Base-by-base conservation (phyloP, 1,139 yeast species). In the Yamadazyma siamensis region DNA sequence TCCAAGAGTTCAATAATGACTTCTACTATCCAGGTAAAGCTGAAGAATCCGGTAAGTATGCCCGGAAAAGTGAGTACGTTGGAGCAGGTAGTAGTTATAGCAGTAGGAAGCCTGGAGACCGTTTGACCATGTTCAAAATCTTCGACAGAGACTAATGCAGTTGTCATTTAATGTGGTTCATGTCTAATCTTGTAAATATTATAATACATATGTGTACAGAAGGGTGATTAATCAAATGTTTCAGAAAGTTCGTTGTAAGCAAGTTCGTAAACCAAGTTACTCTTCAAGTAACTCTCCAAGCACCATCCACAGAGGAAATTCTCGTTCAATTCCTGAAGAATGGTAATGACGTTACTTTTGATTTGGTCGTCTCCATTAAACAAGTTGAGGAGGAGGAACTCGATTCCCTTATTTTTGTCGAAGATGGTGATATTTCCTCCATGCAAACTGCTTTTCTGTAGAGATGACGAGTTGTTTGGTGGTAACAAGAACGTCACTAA, bases 81-180 rank as follows among this genome's bases (percentile, higher is more conserved):
- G 89, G 87, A 5, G 67, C 80, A 1, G 86, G 86, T 1, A 59
- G 61, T 28, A 71, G 85, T 28, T 79, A 78, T 60, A 41, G 71
- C 57, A 61, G 75, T 21, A 54, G 80, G 38, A 64, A 63, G 33
- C 62, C 65, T 8, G 77, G 77, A 10, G 77, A 67, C 36, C 49
- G 67, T 32, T 56, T 67, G 27, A 53, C 65, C 9, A 49, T 65
- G 49, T 58, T 54, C 46, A 49, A 56, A 21, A 43, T 63, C 8
- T 50, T 65, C 31, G 54, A 51, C 28, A 35, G 46, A 25, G 51
- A 46, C 23, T 49, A 46, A 14, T 14, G 16, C 10, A n/a, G n/a
- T n/a, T n/a, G n/a, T n/a, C n/a, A n/a, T n/a, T n/a, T n/a, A n/a
- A n/a, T n/a, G n/a, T n/a, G n/a, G n/a, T n/a, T n/a, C n/a, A n/a